Conservation (phyloP, 2,329 filamentous ascomycete genomes). For the Chlorencoelia australis region DNA sequence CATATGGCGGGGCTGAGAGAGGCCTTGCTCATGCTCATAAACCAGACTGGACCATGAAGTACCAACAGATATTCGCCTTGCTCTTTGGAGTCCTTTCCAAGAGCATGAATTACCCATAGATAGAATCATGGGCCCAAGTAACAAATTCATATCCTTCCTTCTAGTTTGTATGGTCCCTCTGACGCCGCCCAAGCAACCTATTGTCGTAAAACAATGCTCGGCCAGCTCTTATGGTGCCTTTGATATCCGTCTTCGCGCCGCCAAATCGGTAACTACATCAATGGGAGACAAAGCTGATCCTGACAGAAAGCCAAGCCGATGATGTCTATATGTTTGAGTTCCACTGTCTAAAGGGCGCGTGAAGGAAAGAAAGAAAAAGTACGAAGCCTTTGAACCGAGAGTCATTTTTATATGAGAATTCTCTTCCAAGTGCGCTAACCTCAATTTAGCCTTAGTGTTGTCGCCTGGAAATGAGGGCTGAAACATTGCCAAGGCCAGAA, state of each 20-base stretch:
- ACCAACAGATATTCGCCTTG: too few relatives aligned
- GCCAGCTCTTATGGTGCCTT: conserved; percentile 49
- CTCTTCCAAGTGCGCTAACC: conserved; percentile 10
- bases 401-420: conserved; percentile 18
- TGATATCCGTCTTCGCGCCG: conserved; percentile 41
- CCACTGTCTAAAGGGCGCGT: conserved; percentile 84
- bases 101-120: too few relatives aligned
- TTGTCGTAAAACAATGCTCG: conserved; percentile 34
- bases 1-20: too few relatives aligned
- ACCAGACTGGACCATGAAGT: too few relatives aligned
- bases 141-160: neutral
- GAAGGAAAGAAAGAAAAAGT: conserved; percentile 37
- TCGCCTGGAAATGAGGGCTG: conserved; percentile 4
- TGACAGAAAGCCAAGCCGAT: conserved; percentile 60
- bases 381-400: conserved; percentile 16
- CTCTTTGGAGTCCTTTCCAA: too few relatives aligned
- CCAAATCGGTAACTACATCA: conserved; percentile 55
- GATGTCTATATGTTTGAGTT: conserved; percentile 53
- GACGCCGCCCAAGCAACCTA: conserved; percentile 69
- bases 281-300: conserved; percentile 43
- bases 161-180: conserved; percentile 61
- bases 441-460: conserved; percentile 1
- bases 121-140: too few relatives aligned
- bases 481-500: too few relatives aligned
- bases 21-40: too few relatives aligned